Base-by-base conservation (phyloP, 2,329 filamentous ascomycete species). In the Neonectria sp. region DNA sequence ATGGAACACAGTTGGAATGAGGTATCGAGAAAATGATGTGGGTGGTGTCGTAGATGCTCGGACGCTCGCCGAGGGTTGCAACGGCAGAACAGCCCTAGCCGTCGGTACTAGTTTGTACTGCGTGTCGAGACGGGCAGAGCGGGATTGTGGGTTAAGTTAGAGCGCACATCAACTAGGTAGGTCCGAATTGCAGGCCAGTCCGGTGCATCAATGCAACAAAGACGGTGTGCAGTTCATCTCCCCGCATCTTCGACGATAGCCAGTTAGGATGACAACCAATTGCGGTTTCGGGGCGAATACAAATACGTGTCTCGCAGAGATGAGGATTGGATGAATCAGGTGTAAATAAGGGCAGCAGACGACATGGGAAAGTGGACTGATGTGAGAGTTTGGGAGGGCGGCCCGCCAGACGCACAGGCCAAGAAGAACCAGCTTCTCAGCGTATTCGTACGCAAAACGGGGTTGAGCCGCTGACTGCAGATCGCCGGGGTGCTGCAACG, bases 321-420 rank as follows among this genome's bases (percentile, higher is more conserved):
- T 52, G 25, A 8, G 29, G 25, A 61, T 48, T 59, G 61, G 61
- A 31, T 17, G 35, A 43, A 53, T 24, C 33, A 27, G 15, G 15
- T 46, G 29, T 46, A 51, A 46, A 48, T 61, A 17, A 49, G 15
- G 37, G 21, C 45, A 46, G 45, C 27, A n/a, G 55, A 45, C 40
- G 51, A 25, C 62, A 56, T 51, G 33, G 17, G 58, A 46, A 58
- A 45, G 58, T 62, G 53, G 52, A 61, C 63, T 66, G 58, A 62
- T 58, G 48, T 58, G 63, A 61, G 58, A 57, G 63, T 53, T 59
- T 56, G 35, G 55, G 31, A 61, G 24, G 45, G 35, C 46, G 53
- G 46, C 35, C 57, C 58, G 63, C 37, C 52, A 61, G 35, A 65
- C 45, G 63, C 58, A 55, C 43, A 35, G 37, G 46, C 51, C 51